phyloP scores from a whole-genome alignment of 2,329 filamentous ascomycete genomes.

The Xylariaceae sp. region DNA sequence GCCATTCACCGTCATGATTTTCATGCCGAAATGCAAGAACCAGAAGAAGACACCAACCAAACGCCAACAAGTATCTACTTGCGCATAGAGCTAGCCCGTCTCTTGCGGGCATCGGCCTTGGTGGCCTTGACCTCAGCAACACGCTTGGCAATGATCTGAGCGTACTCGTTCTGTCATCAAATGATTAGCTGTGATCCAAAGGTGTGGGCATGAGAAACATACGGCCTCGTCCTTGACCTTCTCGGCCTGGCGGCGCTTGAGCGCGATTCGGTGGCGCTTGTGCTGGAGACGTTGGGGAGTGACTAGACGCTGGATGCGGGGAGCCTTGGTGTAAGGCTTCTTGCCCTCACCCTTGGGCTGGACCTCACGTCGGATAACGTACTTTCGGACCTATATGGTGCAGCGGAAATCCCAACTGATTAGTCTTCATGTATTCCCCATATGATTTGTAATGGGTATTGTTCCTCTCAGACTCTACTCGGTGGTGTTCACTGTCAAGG shows the following conservation, averaged over 20 bases:
- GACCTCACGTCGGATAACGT: slow-evolving; percentile 98
- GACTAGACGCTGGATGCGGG: slow-evolving; percentile 99
- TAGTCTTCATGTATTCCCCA: slow-evolving; percentile 29
- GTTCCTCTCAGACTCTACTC: slow-evolving; percentile 35
- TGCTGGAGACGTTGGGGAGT: slow-evolving; percentile 99
- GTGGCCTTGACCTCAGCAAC: slow-evolving; percentile 92
- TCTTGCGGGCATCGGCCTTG: slow-evolving; percentile 93
- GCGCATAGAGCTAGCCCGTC: slow-evolving; percentile 91
- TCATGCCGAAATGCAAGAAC: slow-evolving; percentile 35
- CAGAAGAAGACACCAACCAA: slow-evolving; percentile 31
- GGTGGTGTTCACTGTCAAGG: slow-evolving; percentile 46
- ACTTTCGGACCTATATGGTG: slow-evolving; percentile 82
- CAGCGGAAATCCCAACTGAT: slow-evolving; percentile 30
- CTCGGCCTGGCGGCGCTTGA: slow-evolving; percentile 97
- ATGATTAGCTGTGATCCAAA: slow-evolving; percentile 32
- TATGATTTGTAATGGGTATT: slow-evolving; percentile 9
- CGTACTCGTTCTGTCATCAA: slow-evolving; percentile 82
- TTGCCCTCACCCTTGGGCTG: slow-evolving; percentile 97
- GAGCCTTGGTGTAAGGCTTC: slow-evolving; percentile 98
- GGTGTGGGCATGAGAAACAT: slow-evolving; percentile 42
- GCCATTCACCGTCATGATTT: slow-evolving; percentile 25
- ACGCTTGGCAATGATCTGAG: slow-evolving; percentile 93
- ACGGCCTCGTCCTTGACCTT: slow-evolving; percentile 98
- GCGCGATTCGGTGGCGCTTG: slow-evolving; percentile 96
- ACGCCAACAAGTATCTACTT: slow-evolving; percentile 60